These are phyloP conservation scores for Podaxis carcinomalis DNA, from an alignment of 768 basidiomycete species.

Conservation along the genomic window DNA sequence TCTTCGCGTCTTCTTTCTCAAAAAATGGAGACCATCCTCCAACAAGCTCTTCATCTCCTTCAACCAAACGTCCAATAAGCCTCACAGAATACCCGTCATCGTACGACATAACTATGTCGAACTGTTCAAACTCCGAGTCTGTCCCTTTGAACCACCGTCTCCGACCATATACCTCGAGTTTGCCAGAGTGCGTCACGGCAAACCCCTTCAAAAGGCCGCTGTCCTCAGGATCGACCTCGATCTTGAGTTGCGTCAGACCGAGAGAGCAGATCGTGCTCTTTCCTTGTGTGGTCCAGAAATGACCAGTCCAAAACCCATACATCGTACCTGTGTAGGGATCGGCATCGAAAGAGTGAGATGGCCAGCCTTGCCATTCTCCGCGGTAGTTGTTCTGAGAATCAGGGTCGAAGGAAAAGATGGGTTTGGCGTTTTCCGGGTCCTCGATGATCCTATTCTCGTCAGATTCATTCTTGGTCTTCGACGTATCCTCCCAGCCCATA, in stretches of 20 bases:
- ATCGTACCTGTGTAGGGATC: neutral
- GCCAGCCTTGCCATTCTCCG: neutral
- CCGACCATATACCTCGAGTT: neutral
- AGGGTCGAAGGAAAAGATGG: constrained; percentile 1
- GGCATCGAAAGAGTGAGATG: constrained; percentile 1
- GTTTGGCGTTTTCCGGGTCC: neutral
- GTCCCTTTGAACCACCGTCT: neutral
- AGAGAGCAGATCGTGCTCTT: neutral
- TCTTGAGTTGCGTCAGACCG: neutral
- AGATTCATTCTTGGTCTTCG: neutral
- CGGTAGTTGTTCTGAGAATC: neutral
- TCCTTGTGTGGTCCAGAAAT: neutral
- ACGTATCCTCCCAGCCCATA: neutral
- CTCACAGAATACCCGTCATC: constrained; percentile 10
- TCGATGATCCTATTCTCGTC: neutral
- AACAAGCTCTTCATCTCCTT: neutral
- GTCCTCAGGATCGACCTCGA: neutral
- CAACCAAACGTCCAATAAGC: neutral
- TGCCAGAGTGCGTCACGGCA: neutral
- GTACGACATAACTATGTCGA: constrained; percentile 6
- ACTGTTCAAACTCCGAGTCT: neutral
- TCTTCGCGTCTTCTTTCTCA: neutral
- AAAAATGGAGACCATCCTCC: neutral
- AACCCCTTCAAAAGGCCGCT: neutral
- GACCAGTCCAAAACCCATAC: constrained; percentile 1